Percentiles rank a stretch among this genome's conserved stretches.
phyloP scores from a whole-genome alignment of 202 grass and related monocot species.

The Panicum virgatum region DNA sequence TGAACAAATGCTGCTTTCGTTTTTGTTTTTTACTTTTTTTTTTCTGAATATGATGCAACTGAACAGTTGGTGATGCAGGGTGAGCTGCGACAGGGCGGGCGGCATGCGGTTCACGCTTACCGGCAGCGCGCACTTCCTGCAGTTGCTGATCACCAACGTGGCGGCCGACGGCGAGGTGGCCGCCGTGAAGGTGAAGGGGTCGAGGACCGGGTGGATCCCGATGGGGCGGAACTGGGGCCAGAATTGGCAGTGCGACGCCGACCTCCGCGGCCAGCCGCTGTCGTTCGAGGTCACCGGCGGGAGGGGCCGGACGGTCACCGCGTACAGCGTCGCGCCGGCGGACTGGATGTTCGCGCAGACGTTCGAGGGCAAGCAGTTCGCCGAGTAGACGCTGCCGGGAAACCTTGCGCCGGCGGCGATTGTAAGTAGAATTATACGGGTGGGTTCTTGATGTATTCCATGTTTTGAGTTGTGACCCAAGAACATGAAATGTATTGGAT shows the following conservation, averaged over 20 bases:
- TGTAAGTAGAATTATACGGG: conserved; percentile 41
- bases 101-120: conserved; percentile 83
- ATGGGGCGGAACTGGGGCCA: conserved; percentile 98
- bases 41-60: background rate
- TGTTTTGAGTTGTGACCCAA: background rate
- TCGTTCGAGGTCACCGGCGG: conserved; percentile 81
- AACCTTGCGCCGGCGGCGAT: background rate
- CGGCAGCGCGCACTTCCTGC: conserved; percentile 75
- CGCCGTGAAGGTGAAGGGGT: conserved; percentile 88
- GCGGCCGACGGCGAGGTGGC: conserved; percentile 65
- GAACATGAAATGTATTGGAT: background rate
- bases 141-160: conserved; percentile 92
- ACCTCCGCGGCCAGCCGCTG: conserved; percentile 75
- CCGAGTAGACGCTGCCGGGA: conserved; percentile 21
- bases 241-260: conserved; percentile 93
- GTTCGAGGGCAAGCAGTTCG: conserved; percentile 83
- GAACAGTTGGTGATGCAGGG: conserved; percentile 45
- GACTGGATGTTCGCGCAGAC: conserved; percentile 88
- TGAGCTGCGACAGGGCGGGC: conserved; percentile 76
- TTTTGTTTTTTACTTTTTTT: too few species aligned
- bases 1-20: too few species aligned
- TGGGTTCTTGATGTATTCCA: background rate
- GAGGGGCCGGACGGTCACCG: conserved; percentile 54
- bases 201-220: conserved; percentile 80
- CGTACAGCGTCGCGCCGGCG: conserved; percentile 69